Evolutionary conservation across 148 eudicot species (phyloP), one percentile per base, ranked within the genome.

Genomic region (Cornus controversa): DNA sequence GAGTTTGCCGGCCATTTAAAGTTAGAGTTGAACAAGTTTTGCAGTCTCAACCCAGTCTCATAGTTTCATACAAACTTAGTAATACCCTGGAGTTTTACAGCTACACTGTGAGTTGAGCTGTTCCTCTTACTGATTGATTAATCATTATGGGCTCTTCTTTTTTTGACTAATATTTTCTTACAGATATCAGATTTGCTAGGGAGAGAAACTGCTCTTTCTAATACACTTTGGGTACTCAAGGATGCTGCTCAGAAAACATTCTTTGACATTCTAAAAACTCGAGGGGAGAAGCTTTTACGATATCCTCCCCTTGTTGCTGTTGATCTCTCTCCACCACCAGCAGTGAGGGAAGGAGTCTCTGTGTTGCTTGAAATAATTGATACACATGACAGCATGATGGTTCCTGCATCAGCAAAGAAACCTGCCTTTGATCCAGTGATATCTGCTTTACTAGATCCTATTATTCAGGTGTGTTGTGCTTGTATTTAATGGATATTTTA

Each of bases 1-100:
- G 99, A 74, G 94, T 96, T 87, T 96, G 99, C 83, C 83, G 98
- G 78, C 99, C 99, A 67, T 96, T 96, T 83, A 96, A 96, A 93
- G 93, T 90, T 69, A 89, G 99, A 83, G 98, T 96, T 77, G 98
- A 96, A 83, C 99, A 96, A 90, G 99, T 96, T 76, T 79, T 96
- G 83, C 99, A 96, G 87, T 96, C 99, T 15, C 98, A 96, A 79
- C 97, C 99, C 29, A 96, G 85, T 89, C 91, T 96, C 67, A 93
- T 96, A 42, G 84, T 91, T 73, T 88, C 99, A 57, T 96, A 93
- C 82, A 96, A 96, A 78, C 99, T 96, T 65, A 89, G 86, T 77
- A 93, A 89, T 81, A 95, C 90, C 77, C 91, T 96, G 80, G 98
- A 96, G 87, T 96, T 96, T 82, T 96, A 93, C 86, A 87, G 88